Evolutionary conservation across 176 grass and related monocot species (phyloP), one percentile per base, ranked within the genome.

Genomic region (Chloris gayana): DNA sequence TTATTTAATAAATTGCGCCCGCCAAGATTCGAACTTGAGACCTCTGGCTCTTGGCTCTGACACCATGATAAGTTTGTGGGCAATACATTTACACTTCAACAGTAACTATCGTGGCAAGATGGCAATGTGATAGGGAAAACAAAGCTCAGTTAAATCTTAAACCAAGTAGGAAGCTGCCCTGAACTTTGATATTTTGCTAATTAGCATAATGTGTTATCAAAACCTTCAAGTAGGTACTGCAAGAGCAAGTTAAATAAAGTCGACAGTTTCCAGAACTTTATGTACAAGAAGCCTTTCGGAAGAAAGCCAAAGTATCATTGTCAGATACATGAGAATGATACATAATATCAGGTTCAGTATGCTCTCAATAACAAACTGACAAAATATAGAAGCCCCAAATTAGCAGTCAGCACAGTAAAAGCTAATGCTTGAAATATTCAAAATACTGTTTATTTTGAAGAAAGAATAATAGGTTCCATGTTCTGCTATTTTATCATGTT

Each of bases 81-180:
- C n/a, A n/a, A n/a, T n/a, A n/a, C n/a, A n/a, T n/a, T n/a, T n/a
- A n/a, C n/a, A n/a, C n/a, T n/a, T n/a, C n/a, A n/a, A n/a, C n/a
- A n/a, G 12, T 64, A 73, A 61, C 47, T 77, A 26, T 26, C 19
- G 41, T 47, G 1, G 22, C 46, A 71, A n/a, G 9, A 62, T 64
- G n/a, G 42, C 22, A 82, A 3, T 56, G 37, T 42, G 39, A 76
- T 27, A 19, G 35, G 22, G 17, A 42, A 41, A 76, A 15, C 49
- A 76, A 5, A 76, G 8, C 35, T 61, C 17, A 11, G 24, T 41
- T 41, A 39, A 26, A 47, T 47, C 14, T 17, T 47, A 47, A 47
- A 32, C 24, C 37, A 83, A 87, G 21, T n/a, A 51, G 37, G 51
- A 76, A 56, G 45, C 29, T 70, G 5, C 41, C 33, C 32, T 13